These are phyloP conservation scores for Tolypocladium sp. DNA, from an alignment of 2,329 filamentous ascomycete genomes.

Conservation along the genomic window DNA sequence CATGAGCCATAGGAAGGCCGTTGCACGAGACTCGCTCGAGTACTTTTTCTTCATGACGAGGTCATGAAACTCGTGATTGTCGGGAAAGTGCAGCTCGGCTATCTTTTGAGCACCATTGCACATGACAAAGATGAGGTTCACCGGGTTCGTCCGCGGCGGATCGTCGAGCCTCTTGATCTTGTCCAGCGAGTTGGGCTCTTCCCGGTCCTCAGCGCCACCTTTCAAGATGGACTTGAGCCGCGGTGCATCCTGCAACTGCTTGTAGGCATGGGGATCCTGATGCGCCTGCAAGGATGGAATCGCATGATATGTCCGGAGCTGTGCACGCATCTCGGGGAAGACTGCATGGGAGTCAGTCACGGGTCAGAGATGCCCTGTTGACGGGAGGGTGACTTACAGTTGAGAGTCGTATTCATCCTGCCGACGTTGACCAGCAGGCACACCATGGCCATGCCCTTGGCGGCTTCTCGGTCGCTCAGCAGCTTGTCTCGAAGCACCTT, in stretches of 20 bases:
- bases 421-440: constrained; percentile 95
- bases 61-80: constrained; percentile 85
- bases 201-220: constrained; percentile 81
- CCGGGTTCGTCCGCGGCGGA: constrained; percentile 78
- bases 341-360: constrained; percentile 43
- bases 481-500: constrained; percentile 97
- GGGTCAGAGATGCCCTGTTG: constrained; percentile 5
- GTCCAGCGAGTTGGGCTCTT: constrained; percentile 75
- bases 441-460: constrained; percentile 98
- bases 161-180: constrained; percentile 61
- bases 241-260: constrained; percentile 93
- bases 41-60: constrained; percentile 85
- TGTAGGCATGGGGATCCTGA: constrained; percentile 92
- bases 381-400: constrained; percentile 53
- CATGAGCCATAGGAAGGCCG: constrained; percentile 92
- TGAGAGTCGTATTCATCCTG: constrained; percentile 96
- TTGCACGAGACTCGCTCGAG: constrained; percentile 73
- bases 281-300: constrained; percentile 93
- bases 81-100: constrained; percentile 84
- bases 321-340: constrained; percentile 98
- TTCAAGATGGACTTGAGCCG: constrained; percentile 95
- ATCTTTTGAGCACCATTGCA: constrained; percentile 84
- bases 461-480: constrained; percentile 80
- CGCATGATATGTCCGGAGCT: constrained; percentile 93
- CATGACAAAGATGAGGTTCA: constrained; percentile 94